Percentiles rank a stretch among this genome's conserved stretches.
Conservation (phyloP, 139 green algal species). For the Chlamydomonas sp. region DNA sequence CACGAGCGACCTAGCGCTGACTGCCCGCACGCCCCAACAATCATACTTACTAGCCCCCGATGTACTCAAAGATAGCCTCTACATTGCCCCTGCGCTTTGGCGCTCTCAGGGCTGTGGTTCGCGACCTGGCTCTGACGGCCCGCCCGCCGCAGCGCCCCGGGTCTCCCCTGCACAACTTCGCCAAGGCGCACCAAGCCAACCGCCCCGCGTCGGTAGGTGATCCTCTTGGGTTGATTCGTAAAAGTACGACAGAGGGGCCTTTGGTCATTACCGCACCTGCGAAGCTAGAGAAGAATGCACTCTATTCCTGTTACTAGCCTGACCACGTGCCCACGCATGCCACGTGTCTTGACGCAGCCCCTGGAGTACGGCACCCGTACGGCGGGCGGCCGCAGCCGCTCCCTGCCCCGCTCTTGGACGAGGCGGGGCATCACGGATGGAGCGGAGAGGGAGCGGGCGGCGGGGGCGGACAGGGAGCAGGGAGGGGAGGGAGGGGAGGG, state of each 20-base stretch:
- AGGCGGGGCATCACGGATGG: neutral
- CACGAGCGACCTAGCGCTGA: too few relatives aligned
- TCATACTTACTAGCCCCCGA: too few relatives aligned
- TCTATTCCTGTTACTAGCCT: neutral
- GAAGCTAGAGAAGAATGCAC: too few relatives aligned
- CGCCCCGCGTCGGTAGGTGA: neutral
- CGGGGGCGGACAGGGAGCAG: neutral
- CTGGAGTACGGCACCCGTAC: neutral
- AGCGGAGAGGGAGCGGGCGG: neutral
- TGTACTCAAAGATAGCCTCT: too few relatives aligned
- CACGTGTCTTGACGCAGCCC: neutral
- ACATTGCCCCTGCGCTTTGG: too few relatives aligned
- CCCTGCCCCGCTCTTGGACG: neutral
- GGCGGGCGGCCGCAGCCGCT: neutral
- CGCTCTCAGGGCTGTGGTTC: neutral
- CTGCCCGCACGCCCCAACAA: too few relatives aligned
- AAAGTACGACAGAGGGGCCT: too few relatives aligned
- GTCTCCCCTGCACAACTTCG: constrained; percentile 20
- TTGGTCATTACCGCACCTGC: too few relatives aligned
- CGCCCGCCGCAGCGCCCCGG: constrained; percentile 6
- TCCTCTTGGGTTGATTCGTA: too few relatives aligned
- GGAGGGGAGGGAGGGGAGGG: neutral
- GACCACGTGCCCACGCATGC: neutral
- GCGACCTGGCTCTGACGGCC: constrained; percentile 12
- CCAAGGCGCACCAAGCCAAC: neutral